phyloP scores from a whole-genome alignment of 805 yeast genomes.

The Suhomyces canberraensis region DNA sequence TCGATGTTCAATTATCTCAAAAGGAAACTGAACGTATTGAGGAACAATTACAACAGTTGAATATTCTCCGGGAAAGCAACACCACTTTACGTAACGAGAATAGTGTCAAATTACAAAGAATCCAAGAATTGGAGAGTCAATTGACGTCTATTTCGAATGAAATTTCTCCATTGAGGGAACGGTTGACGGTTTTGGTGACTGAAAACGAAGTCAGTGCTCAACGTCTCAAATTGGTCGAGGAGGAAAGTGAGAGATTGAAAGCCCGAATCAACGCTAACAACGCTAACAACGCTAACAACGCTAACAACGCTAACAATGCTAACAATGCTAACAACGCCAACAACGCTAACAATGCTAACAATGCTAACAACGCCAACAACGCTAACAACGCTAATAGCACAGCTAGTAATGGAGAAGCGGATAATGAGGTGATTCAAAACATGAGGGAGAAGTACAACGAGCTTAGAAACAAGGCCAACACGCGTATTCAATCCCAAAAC shows the following conservation, averaged over 20 bases:
- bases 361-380: background rate
- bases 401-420: constrained; percentile 3
- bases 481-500: constrained; percentile 20
- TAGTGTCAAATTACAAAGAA: constrained; percentile 15
- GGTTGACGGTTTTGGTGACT: constrained; percentile 34
- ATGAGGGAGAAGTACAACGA: constrained; percentile 30
- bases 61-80: constrained; percentile 66
- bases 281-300: background rate
- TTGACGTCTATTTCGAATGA: constrained; percentile 27
- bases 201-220: constrained; percentile 47
- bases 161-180: constrained; percentile 45
- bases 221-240: constrained; percentile 43
- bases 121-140: constrained; percentile 39
- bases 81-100: constrained; percentile 57
- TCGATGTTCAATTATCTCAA: constrained; percentile 26
- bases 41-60: constrained; percentile 55
- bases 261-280: background rate
- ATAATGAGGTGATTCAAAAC: constrained; percentile 22
- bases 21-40: constrained; percentile 46
- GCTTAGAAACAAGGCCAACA: constrained; percentile 26
- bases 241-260: constrained; percentile 62
- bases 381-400: background rate
- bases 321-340: background rate
- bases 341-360: background rate
- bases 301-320: background rate